Conservation (phyloP, 768 basidiomycete genomes). For the Crucibulum laeve region DNA sequence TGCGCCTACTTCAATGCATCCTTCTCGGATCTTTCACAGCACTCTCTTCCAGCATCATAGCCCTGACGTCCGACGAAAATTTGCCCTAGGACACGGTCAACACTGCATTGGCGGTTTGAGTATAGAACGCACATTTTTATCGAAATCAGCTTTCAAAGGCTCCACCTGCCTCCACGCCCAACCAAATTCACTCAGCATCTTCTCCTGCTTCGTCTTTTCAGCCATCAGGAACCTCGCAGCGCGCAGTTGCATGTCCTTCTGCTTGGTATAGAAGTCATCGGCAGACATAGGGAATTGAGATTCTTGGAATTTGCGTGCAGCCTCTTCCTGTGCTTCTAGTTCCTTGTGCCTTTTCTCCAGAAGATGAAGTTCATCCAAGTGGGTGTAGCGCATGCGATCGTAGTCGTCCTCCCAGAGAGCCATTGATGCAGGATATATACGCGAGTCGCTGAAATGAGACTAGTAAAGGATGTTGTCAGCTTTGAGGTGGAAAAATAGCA, state of each 20-base stretch:
- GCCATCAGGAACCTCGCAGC: conserved; percentile 41
- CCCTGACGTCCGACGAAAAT: conserved; percentile 18
- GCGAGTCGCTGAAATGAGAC: conserved; percentile 19
- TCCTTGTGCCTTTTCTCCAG: conserved; percentile 14
- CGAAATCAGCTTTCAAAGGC: conserved; percentile 35
- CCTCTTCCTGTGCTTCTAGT: conserved; percentile 16
- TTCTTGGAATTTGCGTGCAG: conserved; percentile 17
- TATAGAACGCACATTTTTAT: conserved; percentile 31
- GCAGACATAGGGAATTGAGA: conserved; percentile 27
- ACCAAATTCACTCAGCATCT: conserved; percentile 39
- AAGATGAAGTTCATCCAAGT: conserved; percentile 20
- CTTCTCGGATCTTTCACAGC: conserved; percentile 19
- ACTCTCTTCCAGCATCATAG: conserved; percentile 16
- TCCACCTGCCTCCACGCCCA: conserved; percentile 50
- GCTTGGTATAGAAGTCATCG: conserved; percentile 27
- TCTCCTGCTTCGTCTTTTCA: conserved; percentile 32
- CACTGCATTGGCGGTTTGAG: neutral
- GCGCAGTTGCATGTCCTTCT: conserved; percentile 43
- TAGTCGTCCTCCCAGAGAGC: conserved; percentile 24
- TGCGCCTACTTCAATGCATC: no score
- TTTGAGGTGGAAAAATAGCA: neutral
- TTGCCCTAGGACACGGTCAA: conserved; percentile 6
- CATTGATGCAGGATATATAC: conserved; percentile 11
- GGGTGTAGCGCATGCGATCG: conserved; percentile 23
- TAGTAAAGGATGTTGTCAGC: conserved; percentile 6